Evolutionary conservation across 768 basidiomycete species (phyloP).

Genomic region (Naganishia randhawae): DNA sequence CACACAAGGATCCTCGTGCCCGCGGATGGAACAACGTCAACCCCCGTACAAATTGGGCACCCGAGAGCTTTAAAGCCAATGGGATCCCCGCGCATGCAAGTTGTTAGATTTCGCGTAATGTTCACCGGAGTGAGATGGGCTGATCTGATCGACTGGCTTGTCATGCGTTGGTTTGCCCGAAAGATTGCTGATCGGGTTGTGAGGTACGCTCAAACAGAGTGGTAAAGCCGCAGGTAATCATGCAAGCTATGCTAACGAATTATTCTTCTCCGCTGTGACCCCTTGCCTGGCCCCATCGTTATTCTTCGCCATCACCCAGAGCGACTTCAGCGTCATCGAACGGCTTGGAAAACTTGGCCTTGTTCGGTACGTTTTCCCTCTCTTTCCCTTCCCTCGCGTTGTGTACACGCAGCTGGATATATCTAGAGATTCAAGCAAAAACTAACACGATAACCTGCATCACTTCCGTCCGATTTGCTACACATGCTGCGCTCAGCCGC

Average conservation of each 20-base stretch:
- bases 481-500: too few relatives aligned
- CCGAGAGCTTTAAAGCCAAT: slow-evolving; percentile 9
- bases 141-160: neutral
- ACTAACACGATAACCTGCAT: neutral
- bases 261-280: too few relatives aligned
- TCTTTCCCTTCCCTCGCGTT: neutral
- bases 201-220: slow-evolving; percentile 1
- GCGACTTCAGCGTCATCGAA: slow-evolving; percentile 5
- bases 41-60: neutral
- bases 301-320: neutral
- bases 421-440: too few relatives aligned
- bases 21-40: slow-evolving; percentile 6
- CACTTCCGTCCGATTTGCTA: neutral
- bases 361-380: slow-evolving; percentile 4
- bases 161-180: neutral
- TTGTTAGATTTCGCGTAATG: neutral
- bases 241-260: too few relatives aligned
- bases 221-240: too few relatives aligned
- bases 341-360: neutral
- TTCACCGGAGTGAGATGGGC: neutral
- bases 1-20: neutral
- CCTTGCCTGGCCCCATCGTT: too few relatives aligned
- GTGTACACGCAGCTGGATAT: too few relatives aligned
- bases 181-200: slow-evolving; percentile 6
- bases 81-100: neutral